These are phyloP conservation scores for Echinosophora koreensis DNA, from an alignment of 306 rosid genomes.

Conservation along the genomic window DNA sequence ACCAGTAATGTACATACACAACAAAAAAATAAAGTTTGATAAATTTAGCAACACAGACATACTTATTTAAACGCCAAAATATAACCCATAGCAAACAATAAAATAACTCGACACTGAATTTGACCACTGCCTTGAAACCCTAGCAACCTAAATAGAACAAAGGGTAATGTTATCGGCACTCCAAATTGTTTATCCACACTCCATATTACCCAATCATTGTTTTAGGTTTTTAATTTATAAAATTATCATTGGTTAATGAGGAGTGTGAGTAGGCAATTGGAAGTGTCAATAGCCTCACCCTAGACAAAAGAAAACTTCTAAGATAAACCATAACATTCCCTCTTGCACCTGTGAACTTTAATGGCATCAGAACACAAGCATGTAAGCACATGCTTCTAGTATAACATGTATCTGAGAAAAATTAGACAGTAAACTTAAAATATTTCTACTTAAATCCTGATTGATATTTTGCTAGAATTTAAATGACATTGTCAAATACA, in stretches of 20 bases:
- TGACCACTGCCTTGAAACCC: not conserved
- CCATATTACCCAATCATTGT: not conserved
- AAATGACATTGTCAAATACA: conserved; percentile 10
- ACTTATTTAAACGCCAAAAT: not conserved
- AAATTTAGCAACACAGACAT: not conserved
- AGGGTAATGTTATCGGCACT: not conserved
- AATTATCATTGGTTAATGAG: too few relatives aligned
- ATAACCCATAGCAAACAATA: not conserved
- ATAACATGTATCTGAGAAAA: conserved; percentile 26
- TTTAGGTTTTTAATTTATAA: too few relatives aligned
- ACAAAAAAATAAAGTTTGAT: not conserved
- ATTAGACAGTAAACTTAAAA: conserved; percentile 5
- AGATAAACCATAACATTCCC: not conserved
- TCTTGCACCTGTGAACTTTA: conserved; percentile 9
- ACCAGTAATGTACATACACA: not conserved
- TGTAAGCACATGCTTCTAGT: conserved; percentile 15
- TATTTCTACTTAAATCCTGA: conserved; percentile 19
- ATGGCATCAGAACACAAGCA: conserved; percentile 22
- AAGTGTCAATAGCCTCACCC: not conserved
- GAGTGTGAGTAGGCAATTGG: not conserved
- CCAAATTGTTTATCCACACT: not conserved
- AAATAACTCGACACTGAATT: not conserved
- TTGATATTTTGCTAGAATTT: not conserved
- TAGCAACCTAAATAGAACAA: not conserved
- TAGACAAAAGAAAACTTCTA: not conserved